phyloP scores from a whole-genome alignment of 2,329 filamentous ascomycete species.

The Thielaviopsis populi region DNA sequence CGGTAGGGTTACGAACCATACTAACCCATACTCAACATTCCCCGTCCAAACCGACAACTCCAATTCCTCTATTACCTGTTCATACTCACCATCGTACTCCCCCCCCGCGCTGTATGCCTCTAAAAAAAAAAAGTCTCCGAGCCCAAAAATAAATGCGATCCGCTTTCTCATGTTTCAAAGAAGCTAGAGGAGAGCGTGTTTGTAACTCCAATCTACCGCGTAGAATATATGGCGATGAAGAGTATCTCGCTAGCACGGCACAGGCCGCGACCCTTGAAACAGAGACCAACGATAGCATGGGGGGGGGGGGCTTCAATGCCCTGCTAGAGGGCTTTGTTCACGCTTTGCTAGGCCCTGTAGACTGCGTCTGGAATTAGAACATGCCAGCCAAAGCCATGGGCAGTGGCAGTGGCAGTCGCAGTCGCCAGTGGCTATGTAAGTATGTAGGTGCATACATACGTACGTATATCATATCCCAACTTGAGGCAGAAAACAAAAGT shows the following conservation, averaged over 20 bases:
- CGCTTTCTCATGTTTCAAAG: background rate
- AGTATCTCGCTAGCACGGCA: slow-evolving; percentile 2
- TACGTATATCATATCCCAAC: background rate
- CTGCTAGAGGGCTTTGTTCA: background rate
- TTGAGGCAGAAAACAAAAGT: too few relatives aligned
- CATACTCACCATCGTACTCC: too few relatives aligned
- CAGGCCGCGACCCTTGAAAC: slow-evolving; percentile 4
- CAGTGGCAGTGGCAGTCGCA: too few relatives aligned
- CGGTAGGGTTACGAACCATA: too few relatives aligned
- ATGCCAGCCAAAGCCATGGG: background rate
- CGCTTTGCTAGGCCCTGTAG: background rate
- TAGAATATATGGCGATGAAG: background rate
- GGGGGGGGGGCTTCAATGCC: background rate
- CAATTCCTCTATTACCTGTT: too few relatives aligned
- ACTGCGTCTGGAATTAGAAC: background rate
- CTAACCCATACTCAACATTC: too few relatives aligned
- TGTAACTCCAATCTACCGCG: background rate
- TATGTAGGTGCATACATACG: too few relatives aligned
- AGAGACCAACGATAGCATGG: background rate
- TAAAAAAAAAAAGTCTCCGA: background rate
- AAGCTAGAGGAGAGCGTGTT: background rate
- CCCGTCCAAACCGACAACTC: too few relatives aligned
- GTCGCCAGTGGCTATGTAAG: too few relatives aligned
- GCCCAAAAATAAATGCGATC: background rate
- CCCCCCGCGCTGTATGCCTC: too few relatives aligned